A percentile compares a stretch with the other conserved stretches of the same genome.
Evolutionary conservation across 2,329 filamentous ascomycete genomes (phyloP).

Genomic region (Colletotrichum horii): DNA sequence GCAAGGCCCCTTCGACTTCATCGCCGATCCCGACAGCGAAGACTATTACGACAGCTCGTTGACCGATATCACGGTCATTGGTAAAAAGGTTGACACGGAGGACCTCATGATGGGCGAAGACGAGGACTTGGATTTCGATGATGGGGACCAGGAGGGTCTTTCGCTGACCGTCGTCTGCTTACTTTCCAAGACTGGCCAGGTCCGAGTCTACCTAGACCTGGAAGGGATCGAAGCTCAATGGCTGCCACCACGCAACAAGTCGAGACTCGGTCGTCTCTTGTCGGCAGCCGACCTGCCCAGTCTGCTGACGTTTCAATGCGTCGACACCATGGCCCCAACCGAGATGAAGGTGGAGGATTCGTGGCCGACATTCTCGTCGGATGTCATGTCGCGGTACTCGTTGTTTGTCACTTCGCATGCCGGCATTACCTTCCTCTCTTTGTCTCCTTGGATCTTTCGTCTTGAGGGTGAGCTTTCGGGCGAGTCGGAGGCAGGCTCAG

Average conservation of each 20-base stretch:
- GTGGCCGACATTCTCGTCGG: constrained; percentile 68
- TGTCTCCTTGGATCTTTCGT: constrained; percentile 68
- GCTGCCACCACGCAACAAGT: constrained; percentile 63
- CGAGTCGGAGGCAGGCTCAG: constrained; percentile 61
- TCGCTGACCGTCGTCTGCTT: constrained; percentile 66
- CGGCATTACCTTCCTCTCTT: constrained; percentile 64
- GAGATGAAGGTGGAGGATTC: constrained; percentile 59
- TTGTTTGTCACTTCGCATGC: constrained; percentile 68
- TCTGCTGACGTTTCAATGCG: constrained; percentile 65
- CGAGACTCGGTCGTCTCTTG: constrained; percentile 45
- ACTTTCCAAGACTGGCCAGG: constrained; percentile 64
- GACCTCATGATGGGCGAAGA: constrained; percentile 70
- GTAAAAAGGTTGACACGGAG: constrained; percentile 64
- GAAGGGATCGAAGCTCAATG: constrained; percentile 70
- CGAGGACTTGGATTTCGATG: constrained; percentile 62
- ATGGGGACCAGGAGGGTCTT: constrained; percentile 62
- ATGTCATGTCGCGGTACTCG: constrained; percentile 66
- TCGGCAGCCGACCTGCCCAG: constrained; percentile 46
- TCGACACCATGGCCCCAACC: constrained; percentile 61
- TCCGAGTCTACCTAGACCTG: constrained; percentile 66
- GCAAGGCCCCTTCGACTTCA: constrained; percentile 66
- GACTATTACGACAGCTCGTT: constrained; percentile 62
- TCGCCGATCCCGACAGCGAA: constrained; percentile 59
- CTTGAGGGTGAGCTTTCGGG: constrained; percentile 65
- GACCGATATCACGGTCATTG: constrained; percentile 68